Evolutionary conservation across 2,329 filamentous ascomycete genomes (phyloP).

Genomic region (Leptographium flavum): DNA sequence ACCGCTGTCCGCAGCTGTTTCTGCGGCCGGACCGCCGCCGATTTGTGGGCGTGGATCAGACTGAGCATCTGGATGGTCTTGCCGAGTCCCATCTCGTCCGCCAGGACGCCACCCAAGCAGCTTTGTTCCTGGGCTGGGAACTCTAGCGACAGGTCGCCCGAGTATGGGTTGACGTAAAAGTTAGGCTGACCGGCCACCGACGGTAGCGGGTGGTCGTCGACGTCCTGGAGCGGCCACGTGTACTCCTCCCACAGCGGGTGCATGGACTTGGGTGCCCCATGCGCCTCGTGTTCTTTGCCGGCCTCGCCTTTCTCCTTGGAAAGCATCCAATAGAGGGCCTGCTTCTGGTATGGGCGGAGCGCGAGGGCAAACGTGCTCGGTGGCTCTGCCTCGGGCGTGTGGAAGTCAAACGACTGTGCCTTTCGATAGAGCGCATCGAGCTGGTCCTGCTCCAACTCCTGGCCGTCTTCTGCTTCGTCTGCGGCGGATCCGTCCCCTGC

Average conservation of each 20-base stretch:
- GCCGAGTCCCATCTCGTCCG: conserved; percentile 94
- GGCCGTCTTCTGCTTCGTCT: conserved; percentile 67
- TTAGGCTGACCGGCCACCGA: conserved; percentile 47
- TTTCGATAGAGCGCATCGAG: conserved; percentile 90
- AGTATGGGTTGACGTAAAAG: conserved; percentile 97
- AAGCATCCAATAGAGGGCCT: conserved; percentile 93
- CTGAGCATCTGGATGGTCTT: conserved; percentile 99
- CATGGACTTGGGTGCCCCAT: conserved; percentile 94
- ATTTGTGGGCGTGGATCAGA: conserved; percentile 72
- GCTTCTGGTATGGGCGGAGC: conserved; percentile 85
- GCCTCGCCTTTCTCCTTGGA: conserved; percentile 69
- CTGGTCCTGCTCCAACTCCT: conserved; percentile 89
- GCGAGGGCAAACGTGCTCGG: conserved; percentile 68
- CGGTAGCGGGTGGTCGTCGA: conserved; percentile 65
- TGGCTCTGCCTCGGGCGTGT: conserved; percentile 75
- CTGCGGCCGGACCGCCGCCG: conserved; percentile 24
- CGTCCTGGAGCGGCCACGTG: conserved; percentile 72
- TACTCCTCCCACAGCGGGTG: conserved; percentile 98
- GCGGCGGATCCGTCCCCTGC: conserved; percentile 23
- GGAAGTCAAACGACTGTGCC: conserved; percentile 92
- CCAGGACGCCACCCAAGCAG: conserved; percentile 82
- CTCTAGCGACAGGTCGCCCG: conserved; percentile 78
- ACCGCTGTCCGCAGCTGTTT: background rate
- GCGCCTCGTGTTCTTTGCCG: conserved; percentile 27
- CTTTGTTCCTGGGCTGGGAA: conserved; percentile 92